phyloP scores from a whole-genome alignment of 2,329 filamentous ascomycete species.

The Nothophoma quercina region DNA sequence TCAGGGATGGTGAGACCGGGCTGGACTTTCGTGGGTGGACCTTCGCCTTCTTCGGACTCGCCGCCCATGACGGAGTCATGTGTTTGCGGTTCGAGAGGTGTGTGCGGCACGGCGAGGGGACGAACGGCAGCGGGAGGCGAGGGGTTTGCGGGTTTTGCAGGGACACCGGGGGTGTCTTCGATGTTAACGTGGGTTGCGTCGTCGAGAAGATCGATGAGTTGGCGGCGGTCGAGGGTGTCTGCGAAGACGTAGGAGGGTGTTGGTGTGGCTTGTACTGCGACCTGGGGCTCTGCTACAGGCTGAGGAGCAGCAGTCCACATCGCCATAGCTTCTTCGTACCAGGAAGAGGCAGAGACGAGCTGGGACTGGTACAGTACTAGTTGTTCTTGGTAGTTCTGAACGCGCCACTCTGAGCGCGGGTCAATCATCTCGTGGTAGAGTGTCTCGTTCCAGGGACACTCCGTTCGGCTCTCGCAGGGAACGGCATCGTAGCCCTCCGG shows the following conservation, averaged over 20 bases:
- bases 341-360: slow-evolving; percentile 41
- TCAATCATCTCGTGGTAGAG: slow-evolving; percentile 52
- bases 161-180: slow-evolving; percentile 10
- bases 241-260: slow-evolving; percentile 27
- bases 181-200: slow-evolving; percentile 23
- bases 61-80: slow-evolving; percentile 27
- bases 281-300: slow-evolving; percentile 8
- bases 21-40: slow-evolving; percentile 35
- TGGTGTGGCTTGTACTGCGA: slow-evolving; percentile 22
- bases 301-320: slow-evolving; percentile 34
- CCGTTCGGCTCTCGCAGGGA: slow-evolving; percentile 53
- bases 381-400: slow-evolving; percentile 36
- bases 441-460: slow-evolving; percentile 57
- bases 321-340: slow-evolving; percentile 38
- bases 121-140: slow-evolving; percentile 18
- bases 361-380: slow-evolving; percentile 48
- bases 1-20: slow-evolving; percentile 20
- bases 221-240: slow-evolving; percentile 36
- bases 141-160: slow-evolving; percentile 6
- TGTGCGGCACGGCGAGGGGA: slow-evolving; percentile 11
- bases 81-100: slow-evolving; percentile 11
- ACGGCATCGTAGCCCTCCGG: slow-evolving; percentile 65
- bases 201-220: slow-evolving; percentile 36
- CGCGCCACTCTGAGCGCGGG: slow-evolving; percentile 39
- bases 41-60: slow-evolving; percentile 30